A percentile compares a stretch with the other conserved stretches of the same genome.
These are phyloP conservation scores for Halophytophthora batemanensis DNA, from an alignment of 352 stramenopile genomes.

Conservation along the genomic window DNA sequence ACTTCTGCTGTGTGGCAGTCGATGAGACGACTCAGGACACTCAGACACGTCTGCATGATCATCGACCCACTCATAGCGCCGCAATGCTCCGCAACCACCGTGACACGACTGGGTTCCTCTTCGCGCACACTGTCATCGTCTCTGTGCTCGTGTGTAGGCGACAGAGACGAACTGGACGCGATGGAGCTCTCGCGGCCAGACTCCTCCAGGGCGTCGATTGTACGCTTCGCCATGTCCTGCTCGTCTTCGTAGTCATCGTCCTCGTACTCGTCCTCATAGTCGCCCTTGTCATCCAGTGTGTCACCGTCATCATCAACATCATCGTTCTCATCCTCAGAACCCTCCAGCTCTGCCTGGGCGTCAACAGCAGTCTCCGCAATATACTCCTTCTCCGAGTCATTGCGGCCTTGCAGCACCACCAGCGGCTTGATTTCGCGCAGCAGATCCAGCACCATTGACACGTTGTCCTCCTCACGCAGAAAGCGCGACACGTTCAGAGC, in stretches of 20 bases:
- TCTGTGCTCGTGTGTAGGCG: conserved; percentile 26
- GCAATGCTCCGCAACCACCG: conserved; percentile 72
- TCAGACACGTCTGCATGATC: conserved; percentile 87
- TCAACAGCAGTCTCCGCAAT: conserved; percentile 54
- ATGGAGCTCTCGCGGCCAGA: conserved; percentile 46
- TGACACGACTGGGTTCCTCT: conserved; percentile 54
- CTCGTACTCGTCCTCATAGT: conserved; percentile 37
- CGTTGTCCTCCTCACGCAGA: conserved; percentile 65
- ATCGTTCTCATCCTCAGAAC: conserved; percentile 54
- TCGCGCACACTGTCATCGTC: conserved; percentile 32
- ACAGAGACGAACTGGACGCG: conserved; percentile 31
- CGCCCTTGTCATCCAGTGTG: conserved; percentile 36
- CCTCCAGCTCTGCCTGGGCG: conserved; percentile 49
- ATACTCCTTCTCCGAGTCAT: conserved; percentile 71
- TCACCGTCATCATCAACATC: conserved; percentile 36
- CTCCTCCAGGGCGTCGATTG: conserved; percentile 70
- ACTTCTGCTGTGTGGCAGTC: conserved; percentile 82
- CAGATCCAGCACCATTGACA: conserved; percentile 74
- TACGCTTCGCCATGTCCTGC: conserved; percentile 44
- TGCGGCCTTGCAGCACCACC: conserved; percentile 57
- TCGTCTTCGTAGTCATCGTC: conserved; percentile 37
- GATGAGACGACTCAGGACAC: conserved; percentile 76
- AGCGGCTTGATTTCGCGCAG: conserved; percentile 77
- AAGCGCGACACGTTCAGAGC: conserved; percentile 79
- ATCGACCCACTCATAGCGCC: conserved; percentile 80